phyloP scores from a whole-genome alignment of 2,329 filamentous ascomycete species.

The Didymella lethalis region DNA sequence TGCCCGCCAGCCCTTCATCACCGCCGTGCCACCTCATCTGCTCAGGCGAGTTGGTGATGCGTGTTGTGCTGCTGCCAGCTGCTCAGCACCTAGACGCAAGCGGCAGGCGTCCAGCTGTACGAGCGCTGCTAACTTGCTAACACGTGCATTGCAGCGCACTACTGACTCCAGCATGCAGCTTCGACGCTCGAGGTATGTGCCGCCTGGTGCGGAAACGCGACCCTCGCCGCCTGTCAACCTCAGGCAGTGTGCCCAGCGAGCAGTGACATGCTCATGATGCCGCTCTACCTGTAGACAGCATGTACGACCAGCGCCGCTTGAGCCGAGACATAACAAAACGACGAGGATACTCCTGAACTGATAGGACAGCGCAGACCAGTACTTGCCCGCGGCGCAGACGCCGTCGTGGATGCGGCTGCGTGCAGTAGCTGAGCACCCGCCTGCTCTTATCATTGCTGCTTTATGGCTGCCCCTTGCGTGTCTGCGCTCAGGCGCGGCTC shows the following conservation, averaged over 20 bases:
- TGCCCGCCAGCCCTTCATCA: constrained; percentile 6
- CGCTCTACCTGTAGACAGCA: constrained; percentile 1
- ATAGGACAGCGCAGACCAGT: constrained; percentile 8
- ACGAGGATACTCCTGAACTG: background rate
- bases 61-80: constrained; percentile 2
- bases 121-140: constrained; percentile 8
- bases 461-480: constrained; percentile 9
- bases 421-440: constrained; percentile 17
- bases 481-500: constrained; percentile 10
- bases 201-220: background rate
- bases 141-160: constrained; percentile 16
- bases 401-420: constrained; percentile 17
- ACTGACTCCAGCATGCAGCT: constrained; percentile 7
- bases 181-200: constrained; percentile 14
- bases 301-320: constrained; percentile 3
- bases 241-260: background rate
- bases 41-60: constrained; percentile 1
- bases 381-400: constrained; percentile 6
- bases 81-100: constrained; percentile 13
- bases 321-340: constrained; percentile 12
- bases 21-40: constrained; percentile 10
- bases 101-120: constrained; percentile 15
- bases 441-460: constrained; percentile 12
- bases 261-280: constrained; percentile 10
- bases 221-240: background rate